Conservation (phyloP, 495 filamentous ascomycete species). For the Tuber umbilicatum region DNA sequence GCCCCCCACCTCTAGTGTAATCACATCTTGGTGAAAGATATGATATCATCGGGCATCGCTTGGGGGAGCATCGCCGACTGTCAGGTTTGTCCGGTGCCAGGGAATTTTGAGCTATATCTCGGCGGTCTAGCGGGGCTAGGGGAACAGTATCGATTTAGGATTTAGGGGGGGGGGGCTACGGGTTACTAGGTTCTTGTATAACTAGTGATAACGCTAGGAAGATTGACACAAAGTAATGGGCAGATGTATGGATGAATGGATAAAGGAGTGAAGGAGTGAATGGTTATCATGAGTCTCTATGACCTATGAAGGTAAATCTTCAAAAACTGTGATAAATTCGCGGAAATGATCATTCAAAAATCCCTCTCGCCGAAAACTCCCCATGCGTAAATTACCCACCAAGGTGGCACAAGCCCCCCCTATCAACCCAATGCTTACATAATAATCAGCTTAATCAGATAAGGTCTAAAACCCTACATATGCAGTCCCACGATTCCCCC, state of each 20-base stretch:
- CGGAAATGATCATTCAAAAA: background rate
- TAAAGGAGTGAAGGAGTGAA: background rate
- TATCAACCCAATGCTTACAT: background rate
- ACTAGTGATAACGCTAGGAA: background rate
- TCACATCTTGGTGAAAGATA: no score
- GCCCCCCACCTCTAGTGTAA: no score
- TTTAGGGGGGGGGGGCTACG: background rate
- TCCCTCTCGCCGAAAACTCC: background rate
- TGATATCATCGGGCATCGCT: background rate
- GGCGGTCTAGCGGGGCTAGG: background rate
- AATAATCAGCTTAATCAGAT: background rate
- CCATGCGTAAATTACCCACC: background rate
- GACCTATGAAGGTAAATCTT: background rate
- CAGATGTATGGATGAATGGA: background rate
- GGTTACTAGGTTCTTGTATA: background rate
- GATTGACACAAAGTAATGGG: background rate
- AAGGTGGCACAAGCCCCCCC: background rate
- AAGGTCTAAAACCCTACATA: conserved; percentile 20
- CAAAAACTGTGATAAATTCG: background rate
- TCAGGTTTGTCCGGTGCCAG: background rate
- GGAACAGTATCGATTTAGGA: background rate
- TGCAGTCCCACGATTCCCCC: conserved; percentile 19
- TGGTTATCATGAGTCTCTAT: background rate
- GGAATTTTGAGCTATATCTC: background rate
- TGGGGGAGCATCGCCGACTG: background rate